phyloP scores from a whole-genome alignment of 2,329 filamentous ascomycete species.

The Chaetomiaceae sp. region DNA sequence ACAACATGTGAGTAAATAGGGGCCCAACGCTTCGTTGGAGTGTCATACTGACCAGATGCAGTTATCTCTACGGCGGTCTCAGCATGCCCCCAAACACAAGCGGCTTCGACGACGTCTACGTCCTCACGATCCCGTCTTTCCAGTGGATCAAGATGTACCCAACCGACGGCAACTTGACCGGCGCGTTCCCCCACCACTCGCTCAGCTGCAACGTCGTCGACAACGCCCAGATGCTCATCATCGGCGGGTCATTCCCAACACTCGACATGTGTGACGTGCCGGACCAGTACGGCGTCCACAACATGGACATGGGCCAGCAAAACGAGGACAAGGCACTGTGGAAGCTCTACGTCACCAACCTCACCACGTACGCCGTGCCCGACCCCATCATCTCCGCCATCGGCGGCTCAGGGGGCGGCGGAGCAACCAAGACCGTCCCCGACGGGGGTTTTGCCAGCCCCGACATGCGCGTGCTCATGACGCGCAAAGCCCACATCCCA shows the following conservation, averaged over 20 bases:
- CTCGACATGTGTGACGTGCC: conserved; percentile 48
- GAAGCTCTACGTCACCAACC: conserved; percentile 46
- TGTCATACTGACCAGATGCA: conserved; percentile 26
- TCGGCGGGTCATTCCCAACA: conserved; percentile 55
- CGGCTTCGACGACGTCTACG: conserved; percentile 59
- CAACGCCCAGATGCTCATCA: conserved; percentile 57
- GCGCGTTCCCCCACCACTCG: conserved; percentile 47
- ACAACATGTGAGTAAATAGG: conserved; percentile 55
- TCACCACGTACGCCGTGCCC: conserved; percentile 53
- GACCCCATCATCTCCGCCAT: conserved; percentile 45
- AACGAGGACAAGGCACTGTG: conserved; percentile 44
- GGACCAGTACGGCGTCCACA: conserved; percentile 51
- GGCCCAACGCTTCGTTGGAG: too few relatives aligned
- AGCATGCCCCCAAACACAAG: conserved; percentile 42
- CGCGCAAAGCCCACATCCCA: conserved; percentile 42
- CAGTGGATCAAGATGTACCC: conserved; percentile 57
- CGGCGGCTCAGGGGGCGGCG: conserved; percentile 48
- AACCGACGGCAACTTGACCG: conserved; percentile 35
- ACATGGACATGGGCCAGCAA: conserved; percentile 49
- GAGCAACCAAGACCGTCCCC: conserved; percentile 50
- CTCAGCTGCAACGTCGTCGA: conserved; percentile 56
- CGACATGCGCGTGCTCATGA: conserved; percentile 52
- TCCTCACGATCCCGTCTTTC: conserved; percentile 59
- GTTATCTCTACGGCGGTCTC: conserved; percentile 58
- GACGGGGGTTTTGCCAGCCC: conserved; percentile 44